These are phyloP conservation scores for Penicillium rolfsii DNA, from an alignment of 2,329 filamentous ascomycete species.

Conservation along the genomic window DNA sequence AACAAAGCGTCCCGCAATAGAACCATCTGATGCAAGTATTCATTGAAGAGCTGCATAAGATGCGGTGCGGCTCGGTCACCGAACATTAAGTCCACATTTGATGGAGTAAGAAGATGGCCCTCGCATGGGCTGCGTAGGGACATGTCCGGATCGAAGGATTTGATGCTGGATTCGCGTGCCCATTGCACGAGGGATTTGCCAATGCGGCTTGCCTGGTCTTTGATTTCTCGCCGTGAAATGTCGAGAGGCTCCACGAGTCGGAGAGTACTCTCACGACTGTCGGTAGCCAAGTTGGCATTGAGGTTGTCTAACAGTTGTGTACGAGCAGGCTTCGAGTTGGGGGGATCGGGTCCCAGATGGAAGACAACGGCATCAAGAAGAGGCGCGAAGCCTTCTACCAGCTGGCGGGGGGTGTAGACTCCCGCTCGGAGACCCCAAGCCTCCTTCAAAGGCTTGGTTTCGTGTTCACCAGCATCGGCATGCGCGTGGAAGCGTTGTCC, in stretches of 20 bases:
- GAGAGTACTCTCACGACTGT: slow-evolving; percentile 26
- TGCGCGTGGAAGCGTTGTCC: background rate
- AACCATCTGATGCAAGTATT: slow-evolving; percentile 33
- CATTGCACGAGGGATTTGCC: slow-evolving; percentile 22
- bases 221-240: slow-evolving; percentile 21
- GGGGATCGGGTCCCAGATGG: slow-evolving; percentile 19
- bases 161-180: slow-evolving; percentile 12
- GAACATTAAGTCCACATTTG: slow-evolving; percentile 28
- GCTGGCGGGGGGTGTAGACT: slow-evolving; percentile 26
- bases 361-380: slow-evolving; percentile 24
- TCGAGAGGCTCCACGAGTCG: slow-evolving; percentile 14
- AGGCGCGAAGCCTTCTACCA: slow-evolving; percentile 27
- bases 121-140: slow-evolving; percentile 27
- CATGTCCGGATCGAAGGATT: slow-evolving; percentile 14
- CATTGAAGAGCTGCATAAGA: slow-evolving; percentile 31
- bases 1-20: slow-evolving; percentile 27
- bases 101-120: slow-evolving; percentile 25
- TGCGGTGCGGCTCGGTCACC: slow-evolving; percentile 24
- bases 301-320: slow-evolving; percentile 23
- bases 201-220: slow-evolving; percentile 22
- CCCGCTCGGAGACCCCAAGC: slow-evolving; percentile 23
- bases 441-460: slow-evolving; percentile 9
- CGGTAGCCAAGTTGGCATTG: slow-evolving; percentile 23
- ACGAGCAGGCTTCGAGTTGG: slow-evolving; percentile 10
- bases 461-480: slow-evolving; percentile 5